These are phyloP conservation scores for Penicillium brasilianum DNA, from an alignment of 2,329 filamentous ascomycete species.

Conservation along the genomic window DNA sequence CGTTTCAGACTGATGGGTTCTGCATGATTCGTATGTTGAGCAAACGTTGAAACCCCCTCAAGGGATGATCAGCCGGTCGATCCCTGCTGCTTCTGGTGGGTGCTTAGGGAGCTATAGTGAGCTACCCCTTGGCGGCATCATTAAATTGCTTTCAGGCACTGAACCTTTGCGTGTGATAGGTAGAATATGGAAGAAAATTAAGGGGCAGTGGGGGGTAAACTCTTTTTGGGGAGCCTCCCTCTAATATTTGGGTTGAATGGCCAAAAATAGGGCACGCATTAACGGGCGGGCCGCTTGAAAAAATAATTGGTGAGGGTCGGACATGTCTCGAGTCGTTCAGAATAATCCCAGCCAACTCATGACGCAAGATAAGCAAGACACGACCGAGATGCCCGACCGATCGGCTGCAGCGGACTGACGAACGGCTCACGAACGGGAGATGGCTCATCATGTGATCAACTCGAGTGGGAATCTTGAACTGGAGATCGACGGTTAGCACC, in stretches of 20 bases:
- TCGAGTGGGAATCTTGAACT: neutral
- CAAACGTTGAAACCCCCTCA: slow-evolving; percentile 14
- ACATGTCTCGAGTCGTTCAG: neutral
- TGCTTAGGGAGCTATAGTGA: slow-evolving; percentile 17
- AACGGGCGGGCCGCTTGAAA: neutral
- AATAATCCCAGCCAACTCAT: neutral
- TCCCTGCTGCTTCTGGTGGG: slow-evolving; percentile 22
- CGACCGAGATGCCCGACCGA: neutral
- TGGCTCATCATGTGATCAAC: slow-evolving; percentile 4
- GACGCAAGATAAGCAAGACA: neutral
- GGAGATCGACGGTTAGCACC: slow-evolving; percentile 22
- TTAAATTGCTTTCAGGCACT: slow-evolving; percentile 5
- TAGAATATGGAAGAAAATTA: slow-evolving; percentile 10
- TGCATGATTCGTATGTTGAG: slow-evolving; percentile 9
- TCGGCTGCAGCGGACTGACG: neutral
- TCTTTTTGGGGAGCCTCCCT: neutral
- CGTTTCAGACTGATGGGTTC: slow-evolving; percentile 23
- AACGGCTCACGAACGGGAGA: neutral
- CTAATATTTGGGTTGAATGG: neutral
- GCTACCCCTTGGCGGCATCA: slow-evolving; percentile 22
- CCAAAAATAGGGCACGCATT: neutral
- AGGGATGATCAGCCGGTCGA: slow-evolving; percentile 25
- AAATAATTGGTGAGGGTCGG: neutral
- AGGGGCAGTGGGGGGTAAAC: neutral
- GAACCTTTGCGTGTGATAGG: slow-evolving; percentile 21